Percentiles rank a stretch among this genome's conserved stretches.
Conservation (phyloP, 352 stramenopile species). For the Globisporangium spinosum region DNA sequence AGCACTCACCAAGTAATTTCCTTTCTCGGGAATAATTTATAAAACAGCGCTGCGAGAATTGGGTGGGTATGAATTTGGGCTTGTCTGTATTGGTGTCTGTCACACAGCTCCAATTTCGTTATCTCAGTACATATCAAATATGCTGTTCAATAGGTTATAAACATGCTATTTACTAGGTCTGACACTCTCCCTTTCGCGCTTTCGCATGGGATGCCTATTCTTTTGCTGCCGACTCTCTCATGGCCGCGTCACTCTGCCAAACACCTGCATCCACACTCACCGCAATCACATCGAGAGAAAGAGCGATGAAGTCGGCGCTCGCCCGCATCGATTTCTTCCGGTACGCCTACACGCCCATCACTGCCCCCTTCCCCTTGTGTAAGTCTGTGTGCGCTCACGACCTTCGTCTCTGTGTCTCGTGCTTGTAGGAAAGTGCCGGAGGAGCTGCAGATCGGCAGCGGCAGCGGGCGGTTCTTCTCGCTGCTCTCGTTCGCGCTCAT, state of each 20-base stretch:
- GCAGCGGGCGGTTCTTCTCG: slow-evolving; percentile 61
- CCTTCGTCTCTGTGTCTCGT: not conserved
- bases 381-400: not conserved
- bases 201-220: not conserved
- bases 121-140: too few relatives aligned
- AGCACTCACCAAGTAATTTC: too few relatives aligned
- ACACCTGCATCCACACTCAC: not conserved
- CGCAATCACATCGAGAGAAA: not conserved
- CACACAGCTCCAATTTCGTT: too few relatives aligned
- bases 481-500: slow-evolving; percentile 60
- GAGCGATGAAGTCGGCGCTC: slow-evolving; percentile 14
- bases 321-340: slow-evolving; percentile 22
- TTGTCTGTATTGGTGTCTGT: too few relatives aligned
- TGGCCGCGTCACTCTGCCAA: not conserved
- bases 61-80: too few relatives aligned
- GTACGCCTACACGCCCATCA: not conserved
- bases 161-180: not conserved
- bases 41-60: too few relatives aligned
- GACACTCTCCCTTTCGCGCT: not conserved
- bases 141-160: too few relatives aligned
- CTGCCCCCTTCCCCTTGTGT: not conserved
- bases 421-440: slow-evolving; percentile 63
- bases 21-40: too few relatives aligned
- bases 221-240: not conserved
- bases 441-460: slow-evolving; percentile 61